A percentile compares a stretch with the other conserved stretches of the same genome.
phyloP scores from a whole-genome alignment of 164 flowering plant species.

The Tetrastigma voinierianum region DNA sequence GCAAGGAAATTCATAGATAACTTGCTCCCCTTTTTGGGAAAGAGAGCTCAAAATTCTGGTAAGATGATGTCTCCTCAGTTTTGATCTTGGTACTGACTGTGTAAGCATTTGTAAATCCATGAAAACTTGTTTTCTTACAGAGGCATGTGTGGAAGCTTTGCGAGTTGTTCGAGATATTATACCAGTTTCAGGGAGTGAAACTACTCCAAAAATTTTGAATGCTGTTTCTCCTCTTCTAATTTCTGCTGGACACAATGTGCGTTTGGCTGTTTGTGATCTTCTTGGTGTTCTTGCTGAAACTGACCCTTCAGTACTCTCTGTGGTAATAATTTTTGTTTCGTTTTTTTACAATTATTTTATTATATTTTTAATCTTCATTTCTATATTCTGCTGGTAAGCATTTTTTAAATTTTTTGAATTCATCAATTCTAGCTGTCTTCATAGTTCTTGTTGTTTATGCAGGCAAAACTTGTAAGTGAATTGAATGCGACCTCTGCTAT shows the following conservation, averaged over 20 bases:
- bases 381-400: background rate
- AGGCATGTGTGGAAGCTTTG: slow-evolving; percentile 49
- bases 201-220: slow-evolving; percentile 42
- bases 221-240: slow-evolving; percentile 62
- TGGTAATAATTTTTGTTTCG: slow-evolving; percentile 47
- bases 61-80: slow-evolving; percentile 9
- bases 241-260: slow-evolving; percentile 45
- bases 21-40: slow-evolving; percentile 56
- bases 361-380: background rate
- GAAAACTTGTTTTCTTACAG: slow-evolving; percentile 32
- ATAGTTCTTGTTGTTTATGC: slow-evolving; percentile 18
- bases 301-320: slow-evolving; percentile 54
- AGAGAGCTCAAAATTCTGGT: slow-evolving; percentile 54
- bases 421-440: background rate
- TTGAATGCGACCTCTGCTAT: slow-evolving; percentile 65
- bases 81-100: background rate
- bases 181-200: slow-evolving; percentile 39
- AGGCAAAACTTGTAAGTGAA: slow-evolving; percentile 67
- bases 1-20: slow-evolving; percentile 64
- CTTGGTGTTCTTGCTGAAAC: slow-evolving; percentile 50
- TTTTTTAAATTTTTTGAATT: slow-evolving; percentile 2
- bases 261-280: slow-evolving; percentile 61
- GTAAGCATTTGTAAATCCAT: too few relatives aligned
- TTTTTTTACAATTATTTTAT: background rate
- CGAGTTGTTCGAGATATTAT: slow-evolving; percentile 53